phyloP scores from a whole-genome alignment of 345 rosid species.

The Clausena lansium region DNA sequence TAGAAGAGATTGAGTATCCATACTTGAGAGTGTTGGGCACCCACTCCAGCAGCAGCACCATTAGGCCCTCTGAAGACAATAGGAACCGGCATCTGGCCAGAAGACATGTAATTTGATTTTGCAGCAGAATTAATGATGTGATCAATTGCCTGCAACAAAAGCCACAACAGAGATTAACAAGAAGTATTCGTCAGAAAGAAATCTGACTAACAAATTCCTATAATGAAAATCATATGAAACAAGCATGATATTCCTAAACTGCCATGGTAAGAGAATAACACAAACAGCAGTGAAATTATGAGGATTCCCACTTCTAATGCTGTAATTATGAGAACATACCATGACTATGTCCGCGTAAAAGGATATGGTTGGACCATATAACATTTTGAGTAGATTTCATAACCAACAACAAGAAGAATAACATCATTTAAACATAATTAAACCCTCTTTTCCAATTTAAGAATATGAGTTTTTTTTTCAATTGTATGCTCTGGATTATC shows the following conservation, averaged over 20 bases:
- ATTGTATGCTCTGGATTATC: background rate
- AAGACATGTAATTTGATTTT: conserved; percentile 83
- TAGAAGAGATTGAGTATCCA: conserved; percentile 17
- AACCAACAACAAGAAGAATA: background rate
- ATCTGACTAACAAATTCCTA: background rate
- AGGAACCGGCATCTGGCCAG: conserved; percentile 77
- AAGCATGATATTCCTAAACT: background rate
- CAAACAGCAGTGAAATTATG: background rate
- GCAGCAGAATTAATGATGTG: conserved; percentile 92
- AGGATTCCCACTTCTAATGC: background rate
- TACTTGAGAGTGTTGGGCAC: conserved; percentile 97
- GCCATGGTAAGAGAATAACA: background rate
- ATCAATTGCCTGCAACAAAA: conserved; percentile 71
- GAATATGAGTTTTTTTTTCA: background rate
- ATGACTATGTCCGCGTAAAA: background rate
- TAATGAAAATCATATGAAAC: background rate
- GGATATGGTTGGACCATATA: background rate
- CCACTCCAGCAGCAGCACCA: conserved; percentile 99
- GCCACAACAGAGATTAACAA: conserved; percentile 12
- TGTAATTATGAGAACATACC: background rate
- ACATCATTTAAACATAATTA: background rate
- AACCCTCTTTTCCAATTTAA: background rate
- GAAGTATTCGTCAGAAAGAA: background rate
- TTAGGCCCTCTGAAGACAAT: conserved; percentile 96
- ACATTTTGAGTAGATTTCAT: background rate